Percentiles rank a stretch among this genome's conserved stretches.
phyloP scores from a whole-genome alignment of 768 basidiomycete species.

The Leccinum disarticulatum region DNA sequence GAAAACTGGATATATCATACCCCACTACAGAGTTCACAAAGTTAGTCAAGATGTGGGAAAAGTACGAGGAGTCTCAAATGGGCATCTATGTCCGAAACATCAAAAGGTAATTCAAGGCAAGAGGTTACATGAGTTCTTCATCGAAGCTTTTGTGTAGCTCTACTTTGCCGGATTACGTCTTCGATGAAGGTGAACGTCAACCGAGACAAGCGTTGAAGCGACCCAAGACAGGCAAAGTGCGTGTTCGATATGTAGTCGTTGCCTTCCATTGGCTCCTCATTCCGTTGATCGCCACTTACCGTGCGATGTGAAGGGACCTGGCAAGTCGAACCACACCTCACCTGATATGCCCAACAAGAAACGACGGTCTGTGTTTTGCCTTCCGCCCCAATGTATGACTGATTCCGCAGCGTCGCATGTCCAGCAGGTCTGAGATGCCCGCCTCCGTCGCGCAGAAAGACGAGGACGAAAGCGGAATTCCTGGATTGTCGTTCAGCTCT shows the following conservation, averaged over 20 bases:
- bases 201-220: conserved; percentile 71
- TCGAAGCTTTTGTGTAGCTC: conserved; percentile 45
- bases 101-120: conserved; percentile 59
- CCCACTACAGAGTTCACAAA: conserved; percentile 95
- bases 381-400: conserved; percentile 17
- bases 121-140: conserved; percentile 20
- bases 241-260: conserved; percentile 27
- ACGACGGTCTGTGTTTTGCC: conserved; percentile 61
- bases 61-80: conserved; percentile 90
- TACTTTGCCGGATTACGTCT: conserved; percentile 77
- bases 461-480: conserved; percentile 38
- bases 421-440: conserved; percentile 42
- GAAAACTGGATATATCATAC: conserved; percentile 93
- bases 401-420: conserved; percentile 31
- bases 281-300: conserved; percentile 25
- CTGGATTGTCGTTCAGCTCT: conserved; percentile 33
- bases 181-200: conserved; percentile 78
- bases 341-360: conserved; percentile 80
- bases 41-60: conserved; percentile 93
- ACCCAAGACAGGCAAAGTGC: conserved; percentile 59
- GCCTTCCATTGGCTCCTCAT: conserved; percentile 13
- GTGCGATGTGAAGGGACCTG: conserved; percentile 49
- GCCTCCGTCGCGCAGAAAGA: conserved; percentile 33
- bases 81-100: conserved; percentile 93
- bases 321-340: conserved; percentile 61